Conservation (phyloP, 257 asterid species). For the Misopates orontium region DNA sequence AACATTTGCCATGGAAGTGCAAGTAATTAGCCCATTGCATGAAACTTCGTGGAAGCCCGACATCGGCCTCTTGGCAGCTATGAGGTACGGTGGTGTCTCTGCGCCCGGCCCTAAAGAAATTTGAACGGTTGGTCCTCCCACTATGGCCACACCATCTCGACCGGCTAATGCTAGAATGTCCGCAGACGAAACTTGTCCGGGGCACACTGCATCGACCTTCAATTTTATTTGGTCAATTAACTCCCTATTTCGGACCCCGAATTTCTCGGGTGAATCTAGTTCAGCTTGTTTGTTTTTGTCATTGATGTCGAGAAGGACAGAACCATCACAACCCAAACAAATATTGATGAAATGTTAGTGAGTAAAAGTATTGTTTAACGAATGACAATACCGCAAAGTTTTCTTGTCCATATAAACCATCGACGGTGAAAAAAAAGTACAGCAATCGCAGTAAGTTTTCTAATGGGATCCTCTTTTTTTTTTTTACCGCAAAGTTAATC, state of each 20-base stretch:
- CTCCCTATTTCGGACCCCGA: constrained; percentile 40
- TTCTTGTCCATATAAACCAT: no score
- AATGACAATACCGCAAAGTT: no score
- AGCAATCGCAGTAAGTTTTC: no score
- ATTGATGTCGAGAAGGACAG: constrained; percentile 37
- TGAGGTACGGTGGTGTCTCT: no score
- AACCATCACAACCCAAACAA: constrained; percentile 47
- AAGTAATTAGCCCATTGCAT: no score
- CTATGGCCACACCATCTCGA: constrained; percentile 38
- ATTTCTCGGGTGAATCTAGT: constrained; percentile 30
- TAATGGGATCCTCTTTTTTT: no score
- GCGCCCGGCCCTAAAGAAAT: constrained; percentile 42
- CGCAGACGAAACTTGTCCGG: constrained; percentile 40
- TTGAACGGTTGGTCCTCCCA: constrained; percentile 40
- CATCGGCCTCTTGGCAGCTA: no score
- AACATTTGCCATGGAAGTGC: no score
- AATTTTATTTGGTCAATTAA: constrained; percentile 32
- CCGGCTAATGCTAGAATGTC: constrained; percentile 44
- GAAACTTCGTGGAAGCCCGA: no score
- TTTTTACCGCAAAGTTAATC: no score
- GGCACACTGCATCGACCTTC: constrained; percentile 34
- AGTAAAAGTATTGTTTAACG: no score
- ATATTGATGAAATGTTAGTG: background rate
- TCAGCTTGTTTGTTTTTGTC: constrained; percentile 12
- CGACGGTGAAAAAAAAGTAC: no score